Conservation (phyloP, 345 rosid genomes). For the Carallia brachiata region DNA sequence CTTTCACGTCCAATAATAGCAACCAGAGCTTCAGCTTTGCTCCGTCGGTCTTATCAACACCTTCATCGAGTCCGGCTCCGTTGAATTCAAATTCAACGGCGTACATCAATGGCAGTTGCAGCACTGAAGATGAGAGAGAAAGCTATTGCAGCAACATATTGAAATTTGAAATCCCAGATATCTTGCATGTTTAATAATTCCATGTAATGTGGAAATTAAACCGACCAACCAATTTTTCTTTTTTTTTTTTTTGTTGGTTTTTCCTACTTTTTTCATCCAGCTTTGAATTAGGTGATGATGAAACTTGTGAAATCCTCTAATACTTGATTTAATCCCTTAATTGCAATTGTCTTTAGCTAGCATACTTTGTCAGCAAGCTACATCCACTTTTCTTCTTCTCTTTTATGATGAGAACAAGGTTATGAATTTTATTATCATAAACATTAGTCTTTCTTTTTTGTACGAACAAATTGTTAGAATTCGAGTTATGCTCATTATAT, state of each 20-base stretch:
- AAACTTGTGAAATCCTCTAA: too few species aligned
- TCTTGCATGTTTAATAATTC: slow-evolving; percentile 53
- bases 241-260: neutral
- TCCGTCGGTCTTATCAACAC: slow-evolving; percentile 54
- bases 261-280: neutral
- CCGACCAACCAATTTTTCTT: neutral
- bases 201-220: slow-evolving; percentile 34
- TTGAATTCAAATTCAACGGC: slow-evolving; percentile 56
- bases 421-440: neutral
- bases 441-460: neutral
- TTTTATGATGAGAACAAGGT: slow-evolving; percentile 11
- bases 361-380: slow-evolving; percentile 21
- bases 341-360: slow-evolving; percentile 3
- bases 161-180: slow-evolving; percentile 58
- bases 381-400: neutral
- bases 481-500: too few species aligned
- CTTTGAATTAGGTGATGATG: slow-evolving; percentile 8
- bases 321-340: too few species aligned
- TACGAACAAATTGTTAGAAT: too few species aligned
- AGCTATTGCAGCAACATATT: slow-evolving; percentile 63
- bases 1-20: slow-evolving; percentile 27
- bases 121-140: slow-evolving; percentile 75
- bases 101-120: slow-evolving; percentile 38
- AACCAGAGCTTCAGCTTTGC: slow-evolving; percentile 38
- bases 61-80: slow-evolving; percentile 61